Conservation (phyloP, 1,139 yeast species). For the Taphrina deformans region DNA sequence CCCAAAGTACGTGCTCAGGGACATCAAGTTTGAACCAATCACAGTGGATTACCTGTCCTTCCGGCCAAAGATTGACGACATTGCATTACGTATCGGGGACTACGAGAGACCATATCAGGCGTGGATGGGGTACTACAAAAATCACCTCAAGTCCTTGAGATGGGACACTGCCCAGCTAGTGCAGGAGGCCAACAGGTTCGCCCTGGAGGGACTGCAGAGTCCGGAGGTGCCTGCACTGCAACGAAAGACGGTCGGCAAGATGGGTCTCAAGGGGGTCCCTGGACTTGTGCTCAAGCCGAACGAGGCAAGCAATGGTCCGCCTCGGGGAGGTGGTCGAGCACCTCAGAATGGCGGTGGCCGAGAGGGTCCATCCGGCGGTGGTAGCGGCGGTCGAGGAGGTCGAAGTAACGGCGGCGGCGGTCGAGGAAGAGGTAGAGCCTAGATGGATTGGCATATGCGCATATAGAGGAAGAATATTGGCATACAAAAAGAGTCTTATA, state of each 20-base stretch:
- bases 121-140: slow-evolving; percentile 34
- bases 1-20: slow-evolving; percentile 68
- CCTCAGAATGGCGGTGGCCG: slow-evolving; percentile 16
- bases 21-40: slow-evolving; percentile 18
- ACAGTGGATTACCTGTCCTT: background rate
- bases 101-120: slow-evolving; percentile 31
- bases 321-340: slow-evolving; percentile 21
- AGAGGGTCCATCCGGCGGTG: background rate
- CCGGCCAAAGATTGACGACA: slow-evolving; percentile 3
- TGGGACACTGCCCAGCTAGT: slow-evolving; percentile 26
- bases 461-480: background rate
- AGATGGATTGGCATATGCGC: background rate
- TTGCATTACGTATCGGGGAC: slow-evolving; percentile 11
- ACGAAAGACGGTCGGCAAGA: slow-evolving; percentile 30
- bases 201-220: slow-evolving; percentile 16
- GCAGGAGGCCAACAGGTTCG: slow-evolving; percentile 20
- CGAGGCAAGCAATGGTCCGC: slow-evolving; percentile 4
- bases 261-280: slow-evolving; percentile 33
- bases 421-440: slow-evolving; percentile 6
- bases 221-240: slow-evolving; percentile 31
- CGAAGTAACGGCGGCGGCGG: background rate
- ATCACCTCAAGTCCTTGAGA: slow-evolving; percentile 11
- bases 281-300: slow-evolving; percentile 21
- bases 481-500: background rate
- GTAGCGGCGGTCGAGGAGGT: slow-evolving; percentile 1